Percentiles rank a stretch among this genome's conserved stretches.
These are phyloP conservation scores for Cyberlindnera sargentensis DNA, from an alignment of 805 yeast species.

Conservation along the genomic window DNA sequence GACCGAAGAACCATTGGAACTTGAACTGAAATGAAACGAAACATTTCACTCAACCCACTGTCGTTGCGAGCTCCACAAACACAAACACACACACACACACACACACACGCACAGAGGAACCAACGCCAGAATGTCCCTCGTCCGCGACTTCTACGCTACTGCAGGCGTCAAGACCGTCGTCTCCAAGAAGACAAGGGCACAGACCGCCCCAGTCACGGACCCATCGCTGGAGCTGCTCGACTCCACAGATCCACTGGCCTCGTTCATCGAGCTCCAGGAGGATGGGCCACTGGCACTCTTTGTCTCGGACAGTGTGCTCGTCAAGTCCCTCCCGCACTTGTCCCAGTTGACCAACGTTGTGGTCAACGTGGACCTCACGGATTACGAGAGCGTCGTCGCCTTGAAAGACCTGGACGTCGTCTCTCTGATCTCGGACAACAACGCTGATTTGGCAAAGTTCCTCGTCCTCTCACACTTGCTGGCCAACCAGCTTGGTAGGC, in stretches of 20 bases:
- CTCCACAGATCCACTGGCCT: slow-evolving; percentile 12
- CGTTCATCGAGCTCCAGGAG: slow-evolving; percentile 7
- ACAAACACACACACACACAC: too few species aligned
- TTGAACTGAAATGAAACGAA: too few species aligned
- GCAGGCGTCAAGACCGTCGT: slow-evolving; percentile 1
- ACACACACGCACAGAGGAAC: too few species aligned
- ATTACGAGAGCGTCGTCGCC: slow-evolving; percentile 63
- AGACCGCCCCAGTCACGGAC: slow-evolving; percentile 1
- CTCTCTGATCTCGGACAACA: slow-evolving; percentile 56
- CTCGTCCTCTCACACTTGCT: slow-evolving; percentile 53
- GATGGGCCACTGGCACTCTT: slow-evolving; percentile 26
- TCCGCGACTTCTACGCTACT: background rate
- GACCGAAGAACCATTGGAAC: too few species aligned
- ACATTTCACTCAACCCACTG: background rate
- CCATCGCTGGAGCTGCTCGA: slow-evolving; percentile 10
- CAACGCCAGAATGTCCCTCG: background rate
- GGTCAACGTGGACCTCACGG: slow-evolving; percentile 58
- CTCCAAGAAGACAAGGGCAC: slow-evolving; percentile 9
- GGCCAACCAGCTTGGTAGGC: slow-evolving; percentile 38
- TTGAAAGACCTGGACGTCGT: slow-evolving; percentile 63
- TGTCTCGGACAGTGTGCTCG: slow-evolving; percentile 45
- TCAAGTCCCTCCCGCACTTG: slow-evolving; percentile 56
- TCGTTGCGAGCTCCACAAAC: background rate
- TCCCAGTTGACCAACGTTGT: slow-evolving; percentile 40
- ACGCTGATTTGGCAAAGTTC: slow-evolving; percentile 45